Evolutionary conservation across 2,329 filamentous ascomycete species (phyloP).

Genomic region (Colletotrichum tamarilloi): DNA sequence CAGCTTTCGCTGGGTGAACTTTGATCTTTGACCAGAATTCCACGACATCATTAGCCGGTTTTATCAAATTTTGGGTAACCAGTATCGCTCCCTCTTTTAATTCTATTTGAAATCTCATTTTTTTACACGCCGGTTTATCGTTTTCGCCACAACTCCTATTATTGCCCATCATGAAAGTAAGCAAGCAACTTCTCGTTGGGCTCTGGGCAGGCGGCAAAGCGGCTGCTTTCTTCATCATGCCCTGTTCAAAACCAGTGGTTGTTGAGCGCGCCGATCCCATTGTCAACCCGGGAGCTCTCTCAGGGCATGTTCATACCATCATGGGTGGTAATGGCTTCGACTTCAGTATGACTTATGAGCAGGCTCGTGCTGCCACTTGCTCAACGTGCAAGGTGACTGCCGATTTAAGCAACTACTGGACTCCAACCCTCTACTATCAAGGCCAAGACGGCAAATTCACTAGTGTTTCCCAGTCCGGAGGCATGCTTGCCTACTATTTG

Average conservation of each 20-base stretch:
- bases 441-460: constrained; percentile 67
- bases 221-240: constrained; percentile 33
- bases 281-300: constrained; percentile 62
- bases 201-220: constrained; percentile 8
- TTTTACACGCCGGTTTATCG: not conserved
- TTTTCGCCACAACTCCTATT: not conserved
- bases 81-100: not conserved
- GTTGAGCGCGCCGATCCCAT: constrained; percentile 69
- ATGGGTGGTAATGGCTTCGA: constrained; percentile 72
- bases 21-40: not conserved
- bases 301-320: constrained; percentile 70
- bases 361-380: constrained; percentile 66
- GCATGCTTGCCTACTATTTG: constrained; percentile 62
- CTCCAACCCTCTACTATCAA: constrained; percentile 64
- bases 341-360: constrained; percentile 62
- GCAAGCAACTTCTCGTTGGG: not conserved
- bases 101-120: not conserved
- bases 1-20: not conserved
- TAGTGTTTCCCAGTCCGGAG: constrained; percentile 54
- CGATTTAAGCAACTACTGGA: constrained; percentile 77
- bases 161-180: constrained; percentile 9
- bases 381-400: constrained; percentile 72
- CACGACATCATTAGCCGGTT: not conserved
- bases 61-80: not conserved
- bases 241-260: constrained; percentile 35